A percentile compares a stretch with the other conserved stretches of the same genome.
Conservation (phyloP, 768 basidiomycete species). For the Hericium rajendrae region DNA sequence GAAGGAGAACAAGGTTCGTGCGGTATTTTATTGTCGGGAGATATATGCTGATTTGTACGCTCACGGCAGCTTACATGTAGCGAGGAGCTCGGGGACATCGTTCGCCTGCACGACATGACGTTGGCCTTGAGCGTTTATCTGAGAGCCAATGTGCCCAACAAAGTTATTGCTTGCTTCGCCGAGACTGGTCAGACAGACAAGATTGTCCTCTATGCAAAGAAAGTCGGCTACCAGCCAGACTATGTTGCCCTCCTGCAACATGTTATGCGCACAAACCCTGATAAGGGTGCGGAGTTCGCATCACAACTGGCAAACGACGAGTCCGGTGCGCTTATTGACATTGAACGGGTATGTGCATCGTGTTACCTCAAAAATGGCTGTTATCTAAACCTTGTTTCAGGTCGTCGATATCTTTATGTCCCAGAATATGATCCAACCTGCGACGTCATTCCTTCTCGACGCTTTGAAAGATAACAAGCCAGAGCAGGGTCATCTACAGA, state of each 20-base stretch:
- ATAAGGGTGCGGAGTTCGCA: constrained; percentile 99
- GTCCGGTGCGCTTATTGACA: constrained; percentile 80
- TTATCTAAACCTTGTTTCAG: constrained; percentile 24
- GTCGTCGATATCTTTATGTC: constrained; percentile 99
- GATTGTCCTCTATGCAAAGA: constrained; percentile 95
- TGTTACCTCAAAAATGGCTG: neutral
- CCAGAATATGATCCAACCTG: constrained; percentile 98
- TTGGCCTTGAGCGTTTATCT: constrained; percentile 96
- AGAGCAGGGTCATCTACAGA: constrained; percentile 93
- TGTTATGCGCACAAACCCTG: constrained; percentile 91
- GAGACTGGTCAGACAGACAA: constrained; percentile 98
- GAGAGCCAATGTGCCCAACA: constrained; percentile 95
- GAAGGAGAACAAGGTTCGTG: constrained; percentile 90
- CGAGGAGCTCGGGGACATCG: constrained; percentile 96
- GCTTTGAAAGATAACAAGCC: constrained; percentile 98
- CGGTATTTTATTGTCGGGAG: neutral
- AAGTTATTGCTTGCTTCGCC: constrained; percentile 98
- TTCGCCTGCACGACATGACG: constrained; percentile 91
- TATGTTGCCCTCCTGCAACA: constrained; percentile 90
- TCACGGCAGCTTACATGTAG: constrained; percentile 80
- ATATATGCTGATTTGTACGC: neutral
- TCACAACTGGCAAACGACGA: constrained; percentile 90
- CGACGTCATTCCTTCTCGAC: constrained; percentile 94
- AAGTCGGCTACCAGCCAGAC: constrained; percentile 89
- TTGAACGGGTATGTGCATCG: constrained; percentile 62